A percentile compares a stretch with the other conserved stretches of the same genome.
Evolutionary conservation across 1,284 basidiomycete genomes (phyloP).

Genomic region (Fomitiporia mediterranea): DNA sequence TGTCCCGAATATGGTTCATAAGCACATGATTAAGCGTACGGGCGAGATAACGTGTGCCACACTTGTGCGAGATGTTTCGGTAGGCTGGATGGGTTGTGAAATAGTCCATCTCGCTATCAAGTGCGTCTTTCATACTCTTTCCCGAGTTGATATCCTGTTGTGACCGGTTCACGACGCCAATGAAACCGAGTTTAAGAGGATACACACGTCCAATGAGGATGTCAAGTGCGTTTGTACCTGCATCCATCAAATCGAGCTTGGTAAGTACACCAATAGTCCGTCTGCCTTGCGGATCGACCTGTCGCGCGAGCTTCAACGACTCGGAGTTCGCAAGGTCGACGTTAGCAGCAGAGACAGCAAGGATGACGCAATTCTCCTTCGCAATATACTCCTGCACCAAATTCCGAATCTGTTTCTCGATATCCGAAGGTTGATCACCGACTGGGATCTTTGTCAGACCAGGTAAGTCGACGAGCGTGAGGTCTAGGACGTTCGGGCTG

Average conservation of each 20-base stretch:
- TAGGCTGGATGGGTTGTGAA: slow-evolving; percentile 91
- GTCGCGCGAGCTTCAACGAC: slow-evolving; percentile 92
- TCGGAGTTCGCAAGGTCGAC: slow-evolving; percentile 99
- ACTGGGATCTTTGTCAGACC: slow-evolving; percentile 75
- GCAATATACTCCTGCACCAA: slow-evolving; percentile 94
- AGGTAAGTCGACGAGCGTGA: slow-evolving; percentile 94
- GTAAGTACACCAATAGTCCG: slow-evolving; percentile 95
- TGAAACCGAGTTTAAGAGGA: slow-evolving; percentile 96
- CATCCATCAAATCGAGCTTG: slow-evolving; percentile 98
- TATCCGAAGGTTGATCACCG: slow-evolving; percentile 86
- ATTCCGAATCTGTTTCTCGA: slow-evolving; percentile 93
- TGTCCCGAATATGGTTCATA: slow-evolving; percentile 97
- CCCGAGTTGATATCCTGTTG: slow-evolving; percentile 96
- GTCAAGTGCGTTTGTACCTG: slow-evolving; percentile 95
- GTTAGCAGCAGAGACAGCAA: slow-evolving; percentile 95
- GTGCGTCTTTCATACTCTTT: slow-evolving; percentile 82
- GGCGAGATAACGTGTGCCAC: slow-evolving; percentile 93
- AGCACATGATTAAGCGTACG: slow-evolving; percentile 94
- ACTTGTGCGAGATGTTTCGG: slow-evolving; percentile 94
- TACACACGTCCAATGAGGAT: slow-evolving; percentile 95
- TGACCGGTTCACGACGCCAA: slow-evolving; percentile 95
- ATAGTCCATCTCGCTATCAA: slow-evolving; percentile 87
- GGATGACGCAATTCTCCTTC: slow-evolving; percentile 96
- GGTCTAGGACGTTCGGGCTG: slow-evolving; percentile 90
- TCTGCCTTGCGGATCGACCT: slow-evolving; percentile 92